phyloP scores from a whole-genome alignment of 768 basidiomycete species.

The Leccinellum luteum region DNA sequence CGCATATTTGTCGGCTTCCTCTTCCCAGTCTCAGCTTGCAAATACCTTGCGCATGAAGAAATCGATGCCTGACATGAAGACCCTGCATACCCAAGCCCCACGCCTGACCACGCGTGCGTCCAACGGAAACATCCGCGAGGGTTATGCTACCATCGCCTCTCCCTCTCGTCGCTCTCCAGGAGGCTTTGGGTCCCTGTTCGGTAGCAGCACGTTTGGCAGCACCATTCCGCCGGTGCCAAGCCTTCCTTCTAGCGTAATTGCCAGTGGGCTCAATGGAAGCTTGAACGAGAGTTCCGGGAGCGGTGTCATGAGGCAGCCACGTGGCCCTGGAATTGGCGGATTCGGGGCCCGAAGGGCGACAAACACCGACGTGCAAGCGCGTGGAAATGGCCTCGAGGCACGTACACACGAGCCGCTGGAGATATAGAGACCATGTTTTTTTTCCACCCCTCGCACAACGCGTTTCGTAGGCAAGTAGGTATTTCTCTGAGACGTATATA shows the following conservation, averaged over 20 bases:
- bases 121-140: conserved; percentile 84
- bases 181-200: conserved; percentile 70
- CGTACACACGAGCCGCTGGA: conserved; percentile 86
- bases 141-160: conserved; percentile 84
- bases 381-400: conserved; percentile 72
- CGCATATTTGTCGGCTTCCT: conserved; percentile 65
- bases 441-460: not conserved
- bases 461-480: conserved; percentile 20
- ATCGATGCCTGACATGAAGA: conserved; percentile 98
- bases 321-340: conserved; percentile 77
- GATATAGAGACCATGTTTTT: conserved; percentile 45
- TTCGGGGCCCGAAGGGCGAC: conserved; percentile 57
- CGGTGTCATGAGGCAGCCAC: conserved; percentile 80
- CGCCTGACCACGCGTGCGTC: conserved; percentile 78
- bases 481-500: conserved; percentile 21
- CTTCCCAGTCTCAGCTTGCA: conserved; percentile 41
- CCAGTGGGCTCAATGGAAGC: conserved; percentile 40
- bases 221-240: conserved; percentile 75
- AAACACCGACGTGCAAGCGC: conserved; percentile 39
- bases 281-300: conserved; percentile 34
- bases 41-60: conserved; percentile 84
- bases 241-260: conserved; percentile 58
- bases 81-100: conserved; percentile 74
- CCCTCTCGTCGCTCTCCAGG: conserved; percentile 75
- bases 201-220: conserved; percentile 36